A percentile compares a stretch with the other conserved stretches of the same genome.
Evolutionary conservation across 176 grass and related monocot species (phyloP).

Genomic region (Phyllostachys edulis): DNA sequence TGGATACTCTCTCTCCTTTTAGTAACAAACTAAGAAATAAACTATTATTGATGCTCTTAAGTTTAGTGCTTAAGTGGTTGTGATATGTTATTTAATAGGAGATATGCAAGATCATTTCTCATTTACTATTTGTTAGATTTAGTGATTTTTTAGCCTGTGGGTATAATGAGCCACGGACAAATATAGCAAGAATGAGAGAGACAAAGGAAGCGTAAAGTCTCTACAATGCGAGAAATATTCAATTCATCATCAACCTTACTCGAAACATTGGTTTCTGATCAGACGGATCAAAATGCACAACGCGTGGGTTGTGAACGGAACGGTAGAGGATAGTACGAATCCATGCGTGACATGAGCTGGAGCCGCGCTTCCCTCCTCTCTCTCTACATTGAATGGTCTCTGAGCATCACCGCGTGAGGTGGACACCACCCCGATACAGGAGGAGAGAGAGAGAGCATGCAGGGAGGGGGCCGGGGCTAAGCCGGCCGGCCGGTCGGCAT

Average conservation of each 20-base stretch:
- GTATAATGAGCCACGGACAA: no score
- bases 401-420: conserved; percentile 60
- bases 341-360: conserved; percentile 32
- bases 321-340: not conserved
- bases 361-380: conserved; percentile 14
- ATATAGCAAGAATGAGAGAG: no score
- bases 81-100: no score
- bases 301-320: not conserved
- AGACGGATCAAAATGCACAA: not conserved
- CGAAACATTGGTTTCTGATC: not conserved
- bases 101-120: no score
- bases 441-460: not conserved
- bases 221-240: not conserved
- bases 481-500: conserved; percentile 18
- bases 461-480: not conserved
- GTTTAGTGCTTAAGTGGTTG: no score
- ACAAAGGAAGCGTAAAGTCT: not conserved
- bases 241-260: not conserved
- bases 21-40: no score
- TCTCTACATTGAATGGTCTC: conserved; percentile 45
- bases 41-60: no score
- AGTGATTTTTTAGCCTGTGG: rapidly evolving
- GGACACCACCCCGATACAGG: conserved; percentile 17
- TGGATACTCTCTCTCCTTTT: no score
- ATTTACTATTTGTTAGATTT: no score